Evolutionary conservation across 495 filamentous ascomycete genomes (phyloP).

Genomic region (Barbatosphaeria neglecta): DNA sequence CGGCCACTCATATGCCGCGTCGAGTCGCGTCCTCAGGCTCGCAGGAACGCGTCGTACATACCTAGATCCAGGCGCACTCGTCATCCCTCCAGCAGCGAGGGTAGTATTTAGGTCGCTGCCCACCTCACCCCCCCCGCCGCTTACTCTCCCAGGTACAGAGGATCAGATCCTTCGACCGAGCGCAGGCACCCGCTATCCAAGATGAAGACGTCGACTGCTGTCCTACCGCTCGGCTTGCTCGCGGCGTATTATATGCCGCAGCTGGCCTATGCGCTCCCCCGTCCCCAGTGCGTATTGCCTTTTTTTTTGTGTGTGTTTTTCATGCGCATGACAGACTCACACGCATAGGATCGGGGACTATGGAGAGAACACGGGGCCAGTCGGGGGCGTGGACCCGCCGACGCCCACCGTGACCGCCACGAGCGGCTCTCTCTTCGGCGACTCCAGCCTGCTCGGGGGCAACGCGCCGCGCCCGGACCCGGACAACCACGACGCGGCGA

Average conservation of each 20-base stretch:
- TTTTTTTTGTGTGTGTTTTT: background rate
- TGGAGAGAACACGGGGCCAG: conserved; percentile 21
- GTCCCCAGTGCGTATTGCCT: background rate
- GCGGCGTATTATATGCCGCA: background rate
- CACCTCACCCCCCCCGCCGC: no score
- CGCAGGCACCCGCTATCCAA: no score
- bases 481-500: conserved; percentile 1
- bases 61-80: no score
- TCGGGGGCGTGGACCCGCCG: conserved; percentile 23
- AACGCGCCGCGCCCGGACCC: conserved; percentile 19
- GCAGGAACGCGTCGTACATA: no score
- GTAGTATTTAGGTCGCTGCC: no score
- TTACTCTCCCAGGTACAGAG: no score
- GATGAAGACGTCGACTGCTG: background rate
- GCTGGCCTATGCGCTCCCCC: background rate
- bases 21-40: no score
- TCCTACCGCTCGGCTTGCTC: background rate
- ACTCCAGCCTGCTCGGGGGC: conserved; percentile 22
- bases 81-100: no score
- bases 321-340: background rate
- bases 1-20: no score
- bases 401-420: conserved; percentile 17
- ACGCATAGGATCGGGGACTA: conserved; percentile 5
- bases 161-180: no score
- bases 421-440: conserved; percentile 22